Percentiles rank a stretch among this genome's conserved stretches.
These are phyloP conservation scores for Saposhnikovia divaricata DNA, from an alignment of 129 eudicot genomes.

Conservation along the genomic window DNA sequence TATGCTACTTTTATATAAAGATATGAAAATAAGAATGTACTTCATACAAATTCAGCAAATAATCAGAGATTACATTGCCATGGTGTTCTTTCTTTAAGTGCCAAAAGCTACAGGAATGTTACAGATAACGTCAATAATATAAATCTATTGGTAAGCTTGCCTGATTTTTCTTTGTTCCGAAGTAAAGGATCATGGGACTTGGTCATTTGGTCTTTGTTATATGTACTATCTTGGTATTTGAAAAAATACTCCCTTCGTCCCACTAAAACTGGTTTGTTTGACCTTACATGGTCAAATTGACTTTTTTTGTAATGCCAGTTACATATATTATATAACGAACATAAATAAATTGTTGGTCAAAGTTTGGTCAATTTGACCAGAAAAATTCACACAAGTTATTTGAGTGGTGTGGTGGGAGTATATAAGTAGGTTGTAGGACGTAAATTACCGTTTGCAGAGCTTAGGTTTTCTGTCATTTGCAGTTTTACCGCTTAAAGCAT, in stretches of 20 bases:
- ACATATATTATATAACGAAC: neutral
- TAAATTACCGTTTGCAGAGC: neutral
- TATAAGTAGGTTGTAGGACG: neutral
- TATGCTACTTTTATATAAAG: neutral
- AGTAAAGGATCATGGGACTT: neutral
- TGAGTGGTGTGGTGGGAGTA: neutral
- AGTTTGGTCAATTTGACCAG: neutral
- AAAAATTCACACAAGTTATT: neutral
- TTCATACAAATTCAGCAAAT: neutral
- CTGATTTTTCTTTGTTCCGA: neutral
- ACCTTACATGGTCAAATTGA: neutral
- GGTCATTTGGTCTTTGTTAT: neutral
- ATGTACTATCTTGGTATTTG: neutral
- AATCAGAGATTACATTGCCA: neutral
- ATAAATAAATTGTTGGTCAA: neutral
- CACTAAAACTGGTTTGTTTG: neutral
- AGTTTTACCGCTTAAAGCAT: conserved; percentile 7
- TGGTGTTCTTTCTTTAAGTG: neutral
- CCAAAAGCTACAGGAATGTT: neutral
- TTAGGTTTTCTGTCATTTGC: neutral
- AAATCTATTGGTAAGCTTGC: neutral
- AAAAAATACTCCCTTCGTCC: neutral
- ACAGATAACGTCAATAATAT: neutral
- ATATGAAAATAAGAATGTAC: neutral
- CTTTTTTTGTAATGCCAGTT: neutral